Percentiles rank a stretch among this genome's conserved stretches.
Conservation (phyloP, 2,329 filamentous ascomycete species). For the Ascochyta fabae region DNA sequence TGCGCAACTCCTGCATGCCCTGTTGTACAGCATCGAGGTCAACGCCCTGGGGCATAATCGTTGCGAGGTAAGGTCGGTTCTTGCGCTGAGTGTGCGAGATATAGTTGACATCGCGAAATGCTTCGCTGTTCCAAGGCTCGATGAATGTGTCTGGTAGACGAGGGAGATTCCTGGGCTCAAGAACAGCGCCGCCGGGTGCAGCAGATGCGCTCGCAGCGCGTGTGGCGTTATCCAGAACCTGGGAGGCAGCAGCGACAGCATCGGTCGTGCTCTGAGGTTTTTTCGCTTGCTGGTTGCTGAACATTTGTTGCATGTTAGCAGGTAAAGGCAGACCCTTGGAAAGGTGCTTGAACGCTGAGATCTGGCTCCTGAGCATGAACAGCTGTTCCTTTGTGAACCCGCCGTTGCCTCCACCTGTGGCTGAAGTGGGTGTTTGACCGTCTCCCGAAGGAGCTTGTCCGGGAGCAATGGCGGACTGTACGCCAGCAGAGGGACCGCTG, state of each 20-base stretch:
- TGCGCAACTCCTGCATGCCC: slow-evolving; percentile 65
- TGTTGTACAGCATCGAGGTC: slow-evolving; percentile 70
- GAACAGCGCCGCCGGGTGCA: slow-evolving; percentile 49
- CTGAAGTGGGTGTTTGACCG: slow-evolving; percentile 42
- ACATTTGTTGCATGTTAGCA: slow-evolving; percentile 76
- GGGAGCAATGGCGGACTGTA: slow-evolving; percentile 34
- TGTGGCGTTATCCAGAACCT: slow-evolving; percentile 61
- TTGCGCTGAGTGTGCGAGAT: slow-evolving; percentile 77
- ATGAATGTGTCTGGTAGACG: slow-evolving; percentile 63
- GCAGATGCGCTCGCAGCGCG: slow-evolving; percentile 50
- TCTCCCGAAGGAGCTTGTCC: slow-evolving; percentile 49
- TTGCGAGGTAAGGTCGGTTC: slow-evolving; percentile 81
- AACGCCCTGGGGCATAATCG: slow-evolving; percentile 85
- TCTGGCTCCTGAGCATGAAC: slow-evolving; percentile 79
- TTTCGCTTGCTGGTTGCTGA: slow-evolving; percentile 77
- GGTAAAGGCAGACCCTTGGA: slow-evolving; percentile 87
- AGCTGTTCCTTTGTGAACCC: slow-evolving; percentile 70
- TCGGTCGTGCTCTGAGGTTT: slow-evolving; percentile 52
- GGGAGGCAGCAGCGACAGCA: slow-evolving; percentile 51
- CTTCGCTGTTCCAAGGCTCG: slow-evolving; percentile 44
- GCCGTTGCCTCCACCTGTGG: slow-evolving; percentile 27
- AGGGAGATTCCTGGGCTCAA: slow-evolving; percentile 34
- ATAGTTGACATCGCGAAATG: slow-evolving; percentile 73
- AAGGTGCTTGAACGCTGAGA: slow-evolving; percentile 87
- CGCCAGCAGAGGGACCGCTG: slow-evolving; percentile 29